These are phyloP conservation scores for Solanum sejunctum DNA, from an alignment of 257 asterid species.

Conservation along the genomic window DNA sequence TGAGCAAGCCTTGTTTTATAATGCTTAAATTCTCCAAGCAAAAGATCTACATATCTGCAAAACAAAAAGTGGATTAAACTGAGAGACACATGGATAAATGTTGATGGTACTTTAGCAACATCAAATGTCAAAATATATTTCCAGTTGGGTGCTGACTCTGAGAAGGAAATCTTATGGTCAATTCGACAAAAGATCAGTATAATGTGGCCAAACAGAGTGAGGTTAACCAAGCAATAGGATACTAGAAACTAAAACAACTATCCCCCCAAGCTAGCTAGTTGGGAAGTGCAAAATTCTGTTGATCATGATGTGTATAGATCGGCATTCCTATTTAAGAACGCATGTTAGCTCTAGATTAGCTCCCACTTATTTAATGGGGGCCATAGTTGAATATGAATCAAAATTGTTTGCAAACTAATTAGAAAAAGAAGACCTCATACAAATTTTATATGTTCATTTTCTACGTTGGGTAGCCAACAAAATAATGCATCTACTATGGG, in stretches of 20 bases:
- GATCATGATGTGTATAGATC: neutral
- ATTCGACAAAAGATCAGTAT: neutral
- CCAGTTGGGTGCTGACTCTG: neutral
- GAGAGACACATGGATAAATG: neutral
- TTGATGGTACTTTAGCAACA: neutral
- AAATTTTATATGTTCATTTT: neutral
- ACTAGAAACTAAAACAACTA: neutral
- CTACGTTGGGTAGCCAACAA: neutral
- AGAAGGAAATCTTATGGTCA: neutral
- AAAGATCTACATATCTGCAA: conserved; percentile 83
- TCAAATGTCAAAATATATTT: neutral
- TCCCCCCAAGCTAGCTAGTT: neutral
- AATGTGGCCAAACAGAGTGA: neutral
- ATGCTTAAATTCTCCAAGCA: conserved; percentile 97
- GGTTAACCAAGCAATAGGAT: neutral
- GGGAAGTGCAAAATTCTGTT: neutral
- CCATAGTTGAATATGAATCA: neutral
- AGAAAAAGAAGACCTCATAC: neutral
- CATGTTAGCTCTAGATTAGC: neutral
- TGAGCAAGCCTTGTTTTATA: conserved; percentile 91
- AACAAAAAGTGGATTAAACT: conserved; percentile 1
- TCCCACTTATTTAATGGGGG: neutral
- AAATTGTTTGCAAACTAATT: neutral
- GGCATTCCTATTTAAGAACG: neutral
- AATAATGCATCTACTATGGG: neutral